Base-by-base conservation (phyloP, 139 green algal species). In the Yamagishiella unicocca region DNA sequence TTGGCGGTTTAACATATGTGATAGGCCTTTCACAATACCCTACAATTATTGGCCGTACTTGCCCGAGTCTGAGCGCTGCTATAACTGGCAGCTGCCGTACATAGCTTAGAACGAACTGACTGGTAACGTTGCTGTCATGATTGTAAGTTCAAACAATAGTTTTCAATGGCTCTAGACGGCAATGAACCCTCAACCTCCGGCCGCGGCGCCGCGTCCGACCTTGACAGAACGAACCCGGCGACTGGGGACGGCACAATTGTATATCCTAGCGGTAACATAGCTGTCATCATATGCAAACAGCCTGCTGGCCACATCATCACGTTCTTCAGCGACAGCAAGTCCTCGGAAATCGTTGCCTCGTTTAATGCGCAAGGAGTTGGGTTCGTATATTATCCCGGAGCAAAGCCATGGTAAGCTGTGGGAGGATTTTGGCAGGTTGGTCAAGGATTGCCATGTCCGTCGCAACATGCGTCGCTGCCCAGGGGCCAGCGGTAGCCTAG, bases 321-420 rank as follows among this genome's bases (percentile, higher is more conserved):
- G 2, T 62, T 87, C 45, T 72, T 81, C 38, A 61, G 24, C 10
- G 82, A 87, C 66, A 54, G 24, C 0, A 33, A 25, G n/a, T 53
- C 40, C 0, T 67, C 42, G 4, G 50, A 88, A 68, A 58, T 92
- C 0, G 67, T 92, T 6, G 73, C 73, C 1, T 61, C 21, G 1
- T 92, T 92, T 46, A 81, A 92, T 61, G 40, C 76, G 9, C 29
- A 81, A 25, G 88, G 88, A 12, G 33, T 89, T 31, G 88, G 88
- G 1, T 74, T 61, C 21, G 83, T 89, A 27, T 85, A 92, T n/a
- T 58, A 68, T 38, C 31, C 68, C 42, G 85, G 31, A 22, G 88
- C 77, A 42, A 89, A 81, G 9, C 88, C 83, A 50, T 92, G 88
- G 88, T 91, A 33, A 40, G 40, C n/a, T n/a, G n/a, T n/a, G n/a